Conservation (phyloP, 306 rosid genomes). For the Urtica urens region DNA sequence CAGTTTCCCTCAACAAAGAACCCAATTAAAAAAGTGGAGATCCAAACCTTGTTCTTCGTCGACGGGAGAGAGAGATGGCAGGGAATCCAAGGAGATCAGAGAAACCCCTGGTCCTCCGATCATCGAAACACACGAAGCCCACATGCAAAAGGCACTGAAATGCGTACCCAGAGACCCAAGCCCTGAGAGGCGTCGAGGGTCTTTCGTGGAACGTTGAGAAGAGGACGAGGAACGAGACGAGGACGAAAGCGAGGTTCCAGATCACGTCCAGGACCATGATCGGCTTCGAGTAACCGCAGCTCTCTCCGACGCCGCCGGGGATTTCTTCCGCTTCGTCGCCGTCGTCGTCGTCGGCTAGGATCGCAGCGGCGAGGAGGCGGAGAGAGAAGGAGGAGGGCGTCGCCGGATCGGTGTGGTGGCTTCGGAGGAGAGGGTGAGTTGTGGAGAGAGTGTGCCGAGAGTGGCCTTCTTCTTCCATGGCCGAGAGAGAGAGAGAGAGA, state of each 20-base stretch:
- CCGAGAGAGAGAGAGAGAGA: constrained; percentile 4
- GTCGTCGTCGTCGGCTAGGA: constrained; percentile 21
- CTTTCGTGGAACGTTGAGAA: constrained; percentile 42
- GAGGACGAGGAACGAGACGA: constrained; percentile 48
- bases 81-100: constrained; percentile 13
- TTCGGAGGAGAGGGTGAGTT: constrained; percentile 21
- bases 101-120: constrained; percentile 16
- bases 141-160: constrained; percentile 53
- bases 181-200: constrained; percentile 59
- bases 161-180: constrained; percentile 61
- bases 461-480: constrained; percentile 38
- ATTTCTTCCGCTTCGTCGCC: constrained; percentile 12
- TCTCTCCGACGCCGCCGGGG: constrained; percentile 18
- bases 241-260: constrained; percentile 64
- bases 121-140: constrained; percentile 44
- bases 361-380: constrained; percentile 23
- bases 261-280: constrained; percentile 50
- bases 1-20: background rate
- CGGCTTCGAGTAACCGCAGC: constrained; percentile 34
- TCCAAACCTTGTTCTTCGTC: constrained; percentile 28
- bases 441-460: constrained; percentile 9
- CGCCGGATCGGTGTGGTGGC: constrained; percentile 20
- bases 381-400: constrained; percentile 28
- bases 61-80: constrained; percentile 21
- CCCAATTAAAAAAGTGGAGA: too few relatives aligned